Percentiles rank a stretch among this genome's conserved stretches.
Conservation (phyloP, 805 yeast species). For the Sugiyamaella valdiviana region DNA sequence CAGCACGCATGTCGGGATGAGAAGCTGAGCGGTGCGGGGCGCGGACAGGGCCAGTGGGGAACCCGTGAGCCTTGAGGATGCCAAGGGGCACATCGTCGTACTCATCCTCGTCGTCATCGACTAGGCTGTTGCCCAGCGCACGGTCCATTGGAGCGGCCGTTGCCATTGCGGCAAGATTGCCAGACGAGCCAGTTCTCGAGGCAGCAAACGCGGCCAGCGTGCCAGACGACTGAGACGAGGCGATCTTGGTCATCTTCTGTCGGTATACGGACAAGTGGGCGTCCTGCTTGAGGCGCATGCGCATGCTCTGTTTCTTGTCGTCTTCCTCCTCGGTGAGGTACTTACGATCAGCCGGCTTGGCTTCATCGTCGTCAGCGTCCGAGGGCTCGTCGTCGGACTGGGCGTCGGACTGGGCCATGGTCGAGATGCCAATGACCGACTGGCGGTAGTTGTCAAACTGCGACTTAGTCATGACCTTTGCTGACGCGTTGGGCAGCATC, state of each 20-base stretch:
- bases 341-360: conserved; percentile 6
- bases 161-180: conserved; percentile 2
- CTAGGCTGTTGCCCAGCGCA: conserved; percentile 9
- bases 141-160: conserved; percentile 1
- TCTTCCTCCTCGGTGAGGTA: conserved; percentile 18
- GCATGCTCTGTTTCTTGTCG: conserved; percentile 18
- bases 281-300: conserved; percentile 34
- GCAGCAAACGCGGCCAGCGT: conserved; percentile 13
- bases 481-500: conserved; percentile 3
- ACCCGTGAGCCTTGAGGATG: conserved; percentile 36
- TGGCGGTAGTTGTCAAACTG: conserved; percentile 25
- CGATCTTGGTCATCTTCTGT: conserved; percentile 36
- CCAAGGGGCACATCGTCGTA: conserved; percentile 38
- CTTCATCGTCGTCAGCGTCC: conserved; percentile 11
- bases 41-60: conserved; percentile 25
- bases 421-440: conserved; percentile 12
- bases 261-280: conserved; percentile 37
- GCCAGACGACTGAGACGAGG: conserved; percentile 25
- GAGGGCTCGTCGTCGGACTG: conserved; percentile 11
- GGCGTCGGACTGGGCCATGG: conserved; percentile 5
- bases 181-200: conserved; percentile 2
- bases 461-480: conserved; percentile 26
- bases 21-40: not conserved
- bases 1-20: conserved; percentile 13
- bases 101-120: conserved; percentile 30